Base-by-base conservation (phyloP, 768 basidiomycete genomes). In the Termitomyces sp. region DNA sequence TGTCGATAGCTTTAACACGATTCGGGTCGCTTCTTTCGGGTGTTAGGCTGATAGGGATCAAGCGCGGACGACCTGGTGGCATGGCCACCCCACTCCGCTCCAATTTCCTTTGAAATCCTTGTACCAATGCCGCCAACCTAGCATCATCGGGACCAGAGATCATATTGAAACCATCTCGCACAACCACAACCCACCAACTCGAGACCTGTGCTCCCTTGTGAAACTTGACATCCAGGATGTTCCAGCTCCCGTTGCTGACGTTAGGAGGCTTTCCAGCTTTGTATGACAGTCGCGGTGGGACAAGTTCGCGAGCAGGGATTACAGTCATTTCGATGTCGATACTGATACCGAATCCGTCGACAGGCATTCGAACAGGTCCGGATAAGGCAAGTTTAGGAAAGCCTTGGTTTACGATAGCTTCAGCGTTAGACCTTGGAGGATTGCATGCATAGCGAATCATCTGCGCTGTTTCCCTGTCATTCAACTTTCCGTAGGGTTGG, bases 361-460 rank as follows among this genome's bases (percentile, higher is more conserved):
- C 63, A 9, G 79, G 78, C 13, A 72, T 59, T 8, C 68, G 54
- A 36, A 72, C 61, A 4, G 75, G 75, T 13, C 18, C 4, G 1
- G 69, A 66, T 15, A 86, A 64, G 6, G 85, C 89, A 6, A 92
- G 75, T 0, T 66, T 68, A 4, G 73, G 72, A 56, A 91, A 78
- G 0, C 90, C 90, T n/a, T 80, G 68, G 30, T 78, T 69, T 15
- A 82, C 71, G 60, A 93, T 89, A 9, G 76, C 62, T 31, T 76
- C 74, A 0, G 86, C 87, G 60, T 89, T 91, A 54, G 76, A 65
- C 0, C 66, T 69, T 0, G 91, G 91, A 1, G 76, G 77, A 33
- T 86, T 85, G 69, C 86, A 88, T 0, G 91, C 90, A 55, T 73
- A 73, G 44, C 74, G 75, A 58, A 93, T 87, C 91, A 93, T 92